Conservation (phyloP, 2,329 filamentous ascomycete genomes). For the Xylaria hypoxylon region DNA sequence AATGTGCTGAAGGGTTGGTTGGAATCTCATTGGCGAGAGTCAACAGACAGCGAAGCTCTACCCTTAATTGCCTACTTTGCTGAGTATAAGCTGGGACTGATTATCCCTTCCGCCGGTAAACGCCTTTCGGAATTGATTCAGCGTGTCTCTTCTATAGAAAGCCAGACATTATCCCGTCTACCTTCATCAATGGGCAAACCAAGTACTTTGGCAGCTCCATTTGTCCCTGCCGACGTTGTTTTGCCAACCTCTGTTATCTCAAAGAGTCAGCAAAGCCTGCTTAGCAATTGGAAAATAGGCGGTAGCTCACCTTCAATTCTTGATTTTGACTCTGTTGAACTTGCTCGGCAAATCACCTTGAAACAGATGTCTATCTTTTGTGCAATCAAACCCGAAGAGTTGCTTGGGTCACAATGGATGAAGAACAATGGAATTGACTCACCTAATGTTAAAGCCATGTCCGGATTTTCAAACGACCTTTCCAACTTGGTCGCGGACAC, state of each 20-base stretch:
- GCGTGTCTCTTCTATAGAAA: constrained; percentile 79
- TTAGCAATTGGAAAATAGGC: constrained; percentile 80
- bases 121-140: constrained; percentile 83
- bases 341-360: constrained; percentile 91
- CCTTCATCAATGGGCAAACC: constrained; percentile 91
- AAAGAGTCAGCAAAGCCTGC: constrained; percentile 78
- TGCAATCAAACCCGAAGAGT: constrained; percentile 89
- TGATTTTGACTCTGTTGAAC: constrained; percentile 90
- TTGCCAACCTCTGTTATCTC: constrained; percentile 76
- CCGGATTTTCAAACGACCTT: constrained; percentile 88
- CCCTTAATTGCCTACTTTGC: constrained; percentile 84
- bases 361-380: constrained; percentile 94
- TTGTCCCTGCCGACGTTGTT: constrained; percentile 76
- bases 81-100: constrained; percentile 72
- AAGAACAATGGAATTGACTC: constrained; percentile 84
- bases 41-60: constrained; percentile 81
- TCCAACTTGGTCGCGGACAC: constrained; percentile 94
- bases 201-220: constrained; percentile 78
- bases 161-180: constrained; percentile 82
- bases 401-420: constrained; percentile 92
- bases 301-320: constrained; percentile 78
- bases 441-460: constrained; percentile 94
- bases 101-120: constrained; percentile 81
- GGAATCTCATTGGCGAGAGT: constrained; percentile 92
- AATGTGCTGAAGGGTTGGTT: constrained; percentile 98